These are phyloP conservation scores for Hibiscus trionum DNA, from an alignment of 345 rosid genomes.

Conservation along the genomic window DNA sequence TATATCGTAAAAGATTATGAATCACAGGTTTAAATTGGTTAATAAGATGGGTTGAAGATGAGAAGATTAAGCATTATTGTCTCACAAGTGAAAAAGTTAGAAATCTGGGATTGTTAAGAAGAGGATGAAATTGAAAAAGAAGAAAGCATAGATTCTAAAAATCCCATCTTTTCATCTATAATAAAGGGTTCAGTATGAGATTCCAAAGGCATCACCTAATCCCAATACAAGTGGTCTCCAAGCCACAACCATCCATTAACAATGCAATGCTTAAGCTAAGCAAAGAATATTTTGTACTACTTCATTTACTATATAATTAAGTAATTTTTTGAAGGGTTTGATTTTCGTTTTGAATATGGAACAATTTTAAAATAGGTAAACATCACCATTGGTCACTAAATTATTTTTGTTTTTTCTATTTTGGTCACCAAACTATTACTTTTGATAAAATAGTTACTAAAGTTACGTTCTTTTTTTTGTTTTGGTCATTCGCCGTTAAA, in stretches of 20 bases:
- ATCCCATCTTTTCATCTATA: too few relatives aligned
- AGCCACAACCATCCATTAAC: slow-evolving; percentile 18
- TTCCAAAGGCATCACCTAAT: slow-evolving; percentile 4
- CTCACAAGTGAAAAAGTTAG: not conserved
- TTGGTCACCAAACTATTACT: too few relatives aligned
- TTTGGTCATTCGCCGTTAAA: too few relatives aligned
- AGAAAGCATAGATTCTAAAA: not conserved
- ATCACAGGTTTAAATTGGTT: not conserved
- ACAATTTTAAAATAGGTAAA: too few relatives aligned
- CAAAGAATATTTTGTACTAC: slow-evolving; percentile 17
- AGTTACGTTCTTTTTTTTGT: too few relatives aligned
- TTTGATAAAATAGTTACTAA: too few relatives aligned
- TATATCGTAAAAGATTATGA: too few relatives aligned
- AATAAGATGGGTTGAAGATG: not conserved
- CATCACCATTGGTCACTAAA: too few relatives aligned
- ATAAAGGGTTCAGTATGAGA: not conserved
- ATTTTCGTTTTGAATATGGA: too few relatives aligned
- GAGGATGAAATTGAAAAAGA: not conserved
- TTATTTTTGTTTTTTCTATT: too few relatives aligned
- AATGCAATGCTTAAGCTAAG: slow-evolving; percentile 28
- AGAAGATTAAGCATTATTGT: not conserved
- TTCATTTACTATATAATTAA: too few relatives aligned
- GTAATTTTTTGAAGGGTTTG: not conserved
- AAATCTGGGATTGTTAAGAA: not conserved
- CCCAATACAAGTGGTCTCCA: not conserved